Percentiles rank a stretch among this genome's conserved stretches.
Conservation (phyloP, 371 early-diverging fungal species). For the Lichtheimia hyalospora region DNA sequence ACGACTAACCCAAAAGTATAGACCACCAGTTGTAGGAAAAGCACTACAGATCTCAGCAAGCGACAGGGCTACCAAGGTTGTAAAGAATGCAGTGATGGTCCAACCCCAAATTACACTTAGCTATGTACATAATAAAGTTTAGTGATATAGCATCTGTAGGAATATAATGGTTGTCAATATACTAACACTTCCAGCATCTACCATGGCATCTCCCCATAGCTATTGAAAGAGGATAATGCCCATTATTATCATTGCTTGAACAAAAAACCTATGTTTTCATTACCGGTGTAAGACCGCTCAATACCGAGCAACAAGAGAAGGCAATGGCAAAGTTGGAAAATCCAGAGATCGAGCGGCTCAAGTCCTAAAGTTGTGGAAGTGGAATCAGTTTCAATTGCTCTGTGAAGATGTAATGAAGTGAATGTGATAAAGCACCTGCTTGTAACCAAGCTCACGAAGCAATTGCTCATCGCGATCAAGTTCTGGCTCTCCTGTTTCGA, state of each 20-base stretch:
- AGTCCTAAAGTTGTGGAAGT: conserved; percentile 39
- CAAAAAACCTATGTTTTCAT: neutral
- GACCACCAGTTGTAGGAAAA: conserved; percentile 70
- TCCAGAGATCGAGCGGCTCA: conserved; percentile 64
- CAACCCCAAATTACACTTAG: conserved; percentile 73
- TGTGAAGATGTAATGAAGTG: neutral
- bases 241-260: neutral
- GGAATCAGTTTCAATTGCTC: neutral
- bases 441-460: conserved; percentile 48
- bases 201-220: conserved; percentile 62
- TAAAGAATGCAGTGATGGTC: conserved; percentile 58
- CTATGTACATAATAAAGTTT: conserved; percentile 50
- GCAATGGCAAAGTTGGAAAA: conserved; percentile 67
- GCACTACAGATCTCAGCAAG: conserved; percentile 80
- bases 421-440: conserved; percentile 27
- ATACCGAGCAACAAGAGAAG: conserved; percentile 61
- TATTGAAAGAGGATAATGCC: conserved; percentile 4
- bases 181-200: conserved; percentile 45
- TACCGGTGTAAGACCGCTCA: conserved; percentile 65
- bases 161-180: no score
- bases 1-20: conserved; percentile 70
- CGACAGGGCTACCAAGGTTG: conserved; percentile 61
- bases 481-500: conserved; percentile 12
- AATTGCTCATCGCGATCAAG: conserved; percentile 31
- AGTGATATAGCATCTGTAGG: conserved; percentile 1